These are phyloP conservation scores for Serendipita indica DNA, from an alignment of 768 basidiomycete species.

Conservation along the genomic window DNA sequence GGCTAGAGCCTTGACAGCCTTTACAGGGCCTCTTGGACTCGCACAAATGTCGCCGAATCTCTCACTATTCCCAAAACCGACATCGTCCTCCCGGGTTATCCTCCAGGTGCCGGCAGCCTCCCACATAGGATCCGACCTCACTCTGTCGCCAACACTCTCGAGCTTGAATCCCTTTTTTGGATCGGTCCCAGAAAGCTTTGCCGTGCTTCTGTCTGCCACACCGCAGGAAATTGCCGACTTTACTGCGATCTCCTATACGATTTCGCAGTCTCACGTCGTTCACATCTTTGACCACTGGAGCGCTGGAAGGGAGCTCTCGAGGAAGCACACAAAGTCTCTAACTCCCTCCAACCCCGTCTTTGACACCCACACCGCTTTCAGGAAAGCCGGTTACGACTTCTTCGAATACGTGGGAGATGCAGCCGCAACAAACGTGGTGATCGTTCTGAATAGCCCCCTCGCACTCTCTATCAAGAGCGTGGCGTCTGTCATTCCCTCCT, in stretches of 20 bases:
- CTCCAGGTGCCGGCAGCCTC: conserved; percentile 71
- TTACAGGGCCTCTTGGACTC: conserved; percentile 72
- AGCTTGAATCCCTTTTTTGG: conserved; percentile 44
- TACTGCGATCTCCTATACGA: conserved; percentile 57
- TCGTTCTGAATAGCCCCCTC: conserved; percentile 61
- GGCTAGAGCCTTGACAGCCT: conserved; percentile 45
- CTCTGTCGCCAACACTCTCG: conserved; percentile 65
- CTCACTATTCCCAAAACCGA: conserved; percentile 49
- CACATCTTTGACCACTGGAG: conserved; percentile 86
- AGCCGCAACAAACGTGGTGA: conserved; percentile 48
- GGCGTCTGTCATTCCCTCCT: conserved; percentile 28
- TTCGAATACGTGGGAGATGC: conserved; percentile 64
- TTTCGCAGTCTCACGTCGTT: conserved; percentile 53
- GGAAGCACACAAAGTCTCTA: conserved; percentile 20
- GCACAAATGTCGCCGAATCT: conserved; percentile 72
- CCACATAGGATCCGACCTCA: conserved; percentile 45
- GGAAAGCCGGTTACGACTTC: conserved; percentile 46
- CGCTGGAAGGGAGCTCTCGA: conserved; percentile 57
- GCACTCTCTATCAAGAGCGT: conserved; percentile 48
- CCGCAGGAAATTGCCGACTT: conserved; percentile 72
- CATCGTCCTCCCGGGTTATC: conserved; percentile 50
- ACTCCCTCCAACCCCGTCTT: conserved; percentile 21
- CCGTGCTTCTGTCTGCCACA: conserved; percentile 68
- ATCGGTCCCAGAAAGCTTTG: conserved; percentile 47
- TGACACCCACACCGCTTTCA: conserved; percentile 35